These are phyloP conservation scores for Debaryomyces hansenii DNA, from an alignment of 805 yeast species.

Conservation along the genomic window DNA sequence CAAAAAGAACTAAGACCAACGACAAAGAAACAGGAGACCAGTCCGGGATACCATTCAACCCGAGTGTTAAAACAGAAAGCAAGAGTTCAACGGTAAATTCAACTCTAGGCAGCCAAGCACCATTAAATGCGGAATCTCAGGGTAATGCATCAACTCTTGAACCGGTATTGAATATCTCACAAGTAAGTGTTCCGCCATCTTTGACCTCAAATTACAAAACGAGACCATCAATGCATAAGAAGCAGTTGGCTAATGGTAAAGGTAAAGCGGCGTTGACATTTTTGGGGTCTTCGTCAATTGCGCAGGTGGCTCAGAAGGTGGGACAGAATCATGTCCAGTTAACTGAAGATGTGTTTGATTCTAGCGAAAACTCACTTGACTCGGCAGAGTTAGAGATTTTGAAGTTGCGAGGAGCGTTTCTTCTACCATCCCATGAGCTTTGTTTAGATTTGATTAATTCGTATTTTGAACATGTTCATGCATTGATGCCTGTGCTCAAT, in stretches of 20 bases:
- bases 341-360: slow-evolving; percentile 39
- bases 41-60: background rate
- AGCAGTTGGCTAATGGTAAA: slow-evolving; percentile 26
- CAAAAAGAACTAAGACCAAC: slow-evolving; percentile 8
- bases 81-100: background rate
- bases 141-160: slow-evolving; percentile 18
- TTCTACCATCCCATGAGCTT: slow-evolving; percentile 59
- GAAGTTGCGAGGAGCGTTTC: slow-evolving; percentile 66
- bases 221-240: slow-evolving; percentile 38
- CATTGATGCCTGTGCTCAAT: slow-evolving; percentile 67
- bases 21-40: slow-evolving; percentile 1
- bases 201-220: slow-evolving; percentile 40
- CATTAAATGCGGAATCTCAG: background rate
- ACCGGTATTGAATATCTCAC: slow-evolving; percentile 43
- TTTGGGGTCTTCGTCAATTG: slow-evolving; percentile 54
- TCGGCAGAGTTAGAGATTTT: slow-evolving; percentile 66
- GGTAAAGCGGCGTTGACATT: slow-evolving; percentile 41
- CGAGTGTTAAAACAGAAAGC: background rate
- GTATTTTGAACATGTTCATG: slow-evolving; percentile 66
- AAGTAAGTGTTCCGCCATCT: slow-evolving; percentile 43
- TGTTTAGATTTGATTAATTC: slow-evolving; percentile 59
- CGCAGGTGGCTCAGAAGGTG: slow-evolving; percentile 45
- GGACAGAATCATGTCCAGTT: slow-evolving; percentile 50
- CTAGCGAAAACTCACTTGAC: slow-evolving; percentile 39
- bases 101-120: background rate